Evolutionary conservation across 2,329 filamentous ascomycete species (phyloP).

Genomic region (Peltaster fructicola): DNA sequence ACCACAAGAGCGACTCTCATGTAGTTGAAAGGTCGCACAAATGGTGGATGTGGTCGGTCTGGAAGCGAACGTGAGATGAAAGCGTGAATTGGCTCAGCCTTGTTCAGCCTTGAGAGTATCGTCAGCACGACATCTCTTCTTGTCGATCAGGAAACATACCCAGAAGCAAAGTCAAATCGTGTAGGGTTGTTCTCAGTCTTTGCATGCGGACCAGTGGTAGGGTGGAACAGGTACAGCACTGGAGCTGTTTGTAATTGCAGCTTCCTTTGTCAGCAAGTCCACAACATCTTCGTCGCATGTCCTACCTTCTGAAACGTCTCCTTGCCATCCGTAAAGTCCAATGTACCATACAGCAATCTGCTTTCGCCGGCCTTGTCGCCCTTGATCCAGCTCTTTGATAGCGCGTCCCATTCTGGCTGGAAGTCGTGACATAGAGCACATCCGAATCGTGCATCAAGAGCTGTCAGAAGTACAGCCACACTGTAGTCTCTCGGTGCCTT

Average conservation of each 20-base stretch:
- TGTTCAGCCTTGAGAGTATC: conserved; percentile 22
- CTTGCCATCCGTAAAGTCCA: conserved; percentile 79
- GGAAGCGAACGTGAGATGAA: conserved; percentile 70
- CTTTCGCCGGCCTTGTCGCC: conserved; percentile 61
- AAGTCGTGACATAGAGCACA: conserved; percentile 81
- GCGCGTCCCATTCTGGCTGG: conserved; percentile 81
- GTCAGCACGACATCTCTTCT: conserved; percentile 1
- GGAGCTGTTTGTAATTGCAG: conserved; percentile 88
- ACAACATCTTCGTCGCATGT: conserved; percentile 1
- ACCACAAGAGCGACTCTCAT: conserved; percentile 50
- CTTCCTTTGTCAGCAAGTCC: conserved; percentile 29
- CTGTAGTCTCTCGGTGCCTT: conserved; percentile 66
- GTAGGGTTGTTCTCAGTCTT: conserved; percentile 49
- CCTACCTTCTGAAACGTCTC: conserved; percentile 71
- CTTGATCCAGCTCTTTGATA: conserved; percentile 72
- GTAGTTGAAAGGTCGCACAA: conserved; percentile 79
- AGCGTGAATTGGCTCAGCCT: conserved; percentile 58
- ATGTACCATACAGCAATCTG: conserved; percentile 58
- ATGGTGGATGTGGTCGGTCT: conserved; percentile 51
- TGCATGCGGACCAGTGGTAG: conserved; percentile 67
- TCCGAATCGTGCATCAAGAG: conserved; percentile 63
- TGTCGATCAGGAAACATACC: conserved; percentile 35
- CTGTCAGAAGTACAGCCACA: conserved; percentile 68
- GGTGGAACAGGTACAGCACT: conserved; percentile 71
- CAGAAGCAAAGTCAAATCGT: conserved; percentile 69